Conservation (phyloP, 805 yeast genomes). For the Candida verbasci region DNA sequence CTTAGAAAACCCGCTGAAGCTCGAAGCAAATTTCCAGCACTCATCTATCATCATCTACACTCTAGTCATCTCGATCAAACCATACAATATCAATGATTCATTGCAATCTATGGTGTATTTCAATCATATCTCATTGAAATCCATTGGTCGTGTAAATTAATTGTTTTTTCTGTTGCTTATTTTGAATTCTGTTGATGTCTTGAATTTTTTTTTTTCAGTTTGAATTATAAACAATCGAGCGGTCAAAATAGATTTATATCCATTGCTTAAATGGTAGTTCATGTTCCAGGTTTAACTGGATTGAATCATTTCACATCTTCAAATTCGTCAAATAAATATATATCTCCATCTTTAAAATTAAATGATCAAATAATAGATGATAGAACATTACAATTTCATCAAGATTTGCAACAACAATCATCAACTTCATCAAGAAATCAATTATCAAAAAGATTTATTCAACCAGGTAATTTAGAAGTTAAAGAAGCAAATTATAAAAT, state of each 20-base stretch:
- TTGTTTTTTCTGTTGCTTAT: slow-evolving; percentile 3
- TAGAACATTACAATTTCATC: slow-evolving; percentile 28
- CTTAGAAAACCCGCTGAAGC: no score
- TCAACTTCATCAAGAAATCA: slow-evolving; percentile 20
- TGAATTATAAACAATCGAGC: background rate
- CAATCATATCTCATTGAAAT: no score
- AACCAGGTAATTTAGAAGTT: slow-evolving; percentile 29
- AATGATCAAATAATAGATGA: slow-evolving; percentile 17
- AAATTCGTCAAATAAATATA: slow-evolving; percentile 17
- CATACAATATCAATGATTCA: no score
- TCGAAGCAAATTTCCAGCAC: no score
- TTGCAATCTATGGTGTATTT: no score
- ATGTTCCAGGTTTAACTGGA: slow-evolving; percentile 7
- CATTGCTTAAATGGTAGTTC: slow-evolving; percentile 5
- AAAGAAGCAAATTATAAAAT: slow-evolving; percentile 41
- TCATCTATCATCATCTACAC: no score
- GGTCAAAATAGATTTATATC: background rate
- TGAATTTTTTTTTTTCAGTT: background rate
- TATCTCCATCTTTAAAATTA: slow-evolving; percentile 29
- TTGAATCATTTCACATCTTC: slow-evolving; percentile 4
- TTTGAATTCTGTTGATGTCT: no score
- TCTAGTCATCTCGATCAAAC: no score
- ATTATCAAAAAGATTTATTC: slow-evolving; percentile 27
- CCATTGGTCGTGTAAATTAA: background rate
- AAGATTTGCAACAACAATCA: slow-evolving; percentile 17